phyloP scores from a whole-genome alignment of 768 basidiomycete genomes.

The Lanmaoa rubissima region DNA sequence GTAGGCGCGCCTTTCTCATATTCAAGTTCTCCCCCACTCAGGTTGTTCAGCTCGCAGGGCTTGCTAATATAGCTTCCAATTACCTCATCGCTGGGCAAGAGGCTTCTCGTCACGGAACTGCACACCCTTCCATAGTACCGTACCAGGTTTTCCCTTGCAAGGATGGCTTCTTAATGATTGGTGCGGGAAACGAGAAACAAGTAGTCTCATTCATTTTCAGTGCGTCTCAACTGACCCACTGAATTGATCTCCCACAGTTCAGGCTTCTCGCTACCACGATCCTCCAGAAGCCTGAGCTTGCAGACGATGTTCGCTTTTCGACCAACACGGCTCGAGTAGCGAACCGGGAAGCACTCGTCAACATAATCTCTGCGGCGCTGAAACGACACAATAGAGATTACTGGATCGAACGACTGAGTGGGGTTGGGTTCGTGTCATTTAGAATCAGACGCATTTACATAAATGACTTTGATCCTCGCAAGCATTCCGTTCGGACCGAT shows the following conservation, averaged over 20 bases:
- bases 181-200: constrained; percentile 88
- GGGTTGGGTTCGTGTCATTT: constrained; percentile 62
- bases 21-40: constrained; percentile 1
- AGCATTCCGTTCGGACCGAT: constrained; percentile 89
- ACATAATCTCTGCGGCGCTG: constrained; percentile 63
- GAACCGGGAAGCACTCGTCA: constrained; percentile 67
- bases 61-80: constrained; percentile 91
- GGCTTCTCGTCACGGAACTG: constrained; percentile 84
- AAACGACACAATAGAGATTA: constrained; percentile 56
- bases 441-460: constrained; percentile 4
- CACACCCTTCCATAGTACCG: constrained; percentile 91
- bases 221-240: constrained; percentile 4
- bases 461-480: constrained; percentile 8
- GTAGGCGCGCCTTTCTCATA: constrained; percentile 37
- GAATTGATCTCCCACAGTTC: constrained; percentile 51
- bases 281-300: constrained; percentile 58
- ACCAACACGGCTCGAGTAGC: constrained; percentile 76
- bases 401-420: constrained; percentile 76
- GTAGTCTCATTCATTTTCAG: constrained; percentile 35
- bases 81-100: constrained; percentile 86
- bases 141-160: constrained; percentile 89
- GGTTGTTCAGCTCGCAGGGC: constrained; percentile 68
- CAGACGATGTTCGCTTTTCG: constrained; percentile 58
- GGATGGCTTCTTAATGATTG: constrained; percentile 90
- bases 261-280: constrained; percentile 60